phyloP scores from a whole-genome alignment of 1,284 basidiomycete genomes.

The Heterobasidion annosum region DNA sequence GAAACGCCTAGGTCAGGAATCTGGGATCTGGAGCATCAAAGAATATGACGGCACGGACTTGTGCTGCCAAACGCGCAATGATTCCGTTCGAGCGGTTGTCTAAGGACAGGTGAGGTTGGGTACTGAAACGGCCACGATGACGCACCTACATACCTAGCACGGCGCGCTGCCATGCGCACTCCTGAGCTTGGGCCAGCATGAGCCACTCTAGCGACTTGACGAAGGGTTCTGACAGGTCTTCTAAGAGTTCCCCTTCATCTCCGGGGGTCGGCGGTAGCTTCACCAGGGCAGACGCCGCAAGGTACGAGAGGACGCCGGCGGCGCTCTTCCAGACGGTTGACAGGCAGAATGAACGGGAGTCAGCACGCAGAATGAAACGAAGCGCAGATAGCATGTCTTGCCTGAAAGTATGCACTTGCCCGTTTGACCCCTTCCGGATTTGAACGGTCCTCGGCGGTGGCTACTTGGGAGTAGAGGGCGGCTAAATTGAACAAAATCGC shows the following conservation, averaged over 20 bases:
- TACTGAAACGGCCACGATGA: not conserved
- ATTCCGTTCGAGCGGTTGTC: constrained; percentile 78
- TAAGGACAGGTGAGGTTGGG: constrained; percentile 20
- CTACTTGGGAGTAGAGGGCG: constrained; percentile 71
- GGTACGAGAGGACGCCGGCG: constrained; percentile 67
- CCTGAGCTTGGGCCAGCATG: constrained; percentile 92
- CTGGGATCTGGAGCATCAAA: not conserved
- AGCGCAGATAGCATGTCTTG: constrained; percentile 21
- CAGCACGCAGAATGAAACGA: not conserved
- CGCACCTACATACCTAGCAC: constrained; percentile 52
- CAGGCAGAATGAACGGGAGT: not conserved
- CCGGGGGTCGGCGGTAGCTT: constrained; percentile 42
- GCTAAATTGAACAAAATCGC: constrained; percentile 80
- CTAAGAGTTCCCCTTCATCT: constrained; percentile 37
- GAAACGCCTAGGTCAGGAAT: not conserved
- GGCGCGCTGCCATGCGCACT: constrained; percentile 95
- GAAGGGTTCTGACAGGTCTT: constrained; percentile 61
- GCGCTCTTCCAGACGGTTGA: constrained; percentile 42
- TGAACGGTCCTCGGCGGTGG: constrained; percentile 57
- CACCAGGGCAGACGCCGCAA: constrained; percentile 51
- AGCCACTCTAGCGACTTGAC: constrained; percentile 64
- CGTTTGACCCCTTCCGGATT: constrained; percentile 72
- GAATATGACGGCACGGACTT: constrained; percentile 30
- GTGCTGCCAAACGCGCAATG: constrained; percentile 79
- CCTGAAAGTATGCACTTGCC: constrained; percentile 67